phyloP scores from a whole-genome alignment of 2,329 filamentous ascomycete species.

The Colletotrichum sp. region DNA sequence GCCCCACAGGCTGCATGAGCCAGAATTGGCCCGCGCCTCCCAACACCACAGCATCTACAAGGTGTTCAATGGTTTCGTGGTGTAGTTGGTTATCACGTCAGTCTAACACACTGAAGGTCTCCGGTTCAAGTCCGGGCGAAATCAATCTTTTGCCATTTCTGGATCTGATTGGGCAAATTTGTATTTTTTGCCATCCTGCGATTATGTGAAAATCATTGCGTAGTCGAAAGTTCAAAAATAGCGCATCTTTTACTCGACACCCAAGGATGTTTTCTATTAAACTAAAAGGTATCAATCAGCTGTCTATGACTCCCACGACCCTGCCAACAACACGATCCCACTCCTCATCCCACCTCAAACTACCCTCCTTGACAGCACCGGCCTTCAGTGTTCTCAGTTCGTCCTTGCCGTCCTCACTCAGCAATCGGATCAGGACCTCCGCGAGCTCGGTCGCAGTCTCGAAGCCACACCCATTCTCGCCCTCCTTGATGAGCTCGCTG shows the following conservation, averaged over 20 bases:
- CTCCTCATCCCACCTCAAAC: slow-evolving; percentile 85
- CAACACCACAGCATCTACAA: background rate
- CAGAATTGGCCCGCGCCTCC: fast-evolving
- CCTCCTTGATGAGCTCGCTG: slow-evolving; percentile 87
- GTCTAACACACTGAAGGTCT: slow-evolving; percentile 46
- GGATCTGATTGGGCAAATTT: too few relatives aligned
- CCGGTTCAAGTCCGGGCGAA: slow-evolving; percentile 23
- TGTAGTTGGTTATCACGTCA: slow-evolving; percentile 54
- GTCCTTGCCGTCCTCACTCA: slow-evolving; percentile 53
- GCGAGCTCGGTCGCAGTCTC: slow-evolving; percentile 71
- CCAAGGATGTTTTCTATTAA: too few relatives aligned
- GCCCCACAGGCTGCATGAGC: fast-evolving
- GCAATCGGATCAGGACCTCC: slow-evolving; percentile 66
- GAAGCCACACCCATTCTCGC: slow-evolving; percentile 86
- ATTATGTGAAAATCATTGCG: too few relatives aligned
- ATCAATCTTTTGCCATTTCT: slow-evolving; percentile 2
- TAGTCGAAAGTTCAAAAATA: too few relatives aligned
- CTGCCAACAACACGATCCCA: slow-evolving; percentile 85
- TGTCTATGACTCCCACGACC: slow-evolving; percentile 61
- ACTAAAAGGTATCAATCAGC: too few relatives aligned
- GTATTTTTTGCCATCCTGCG: too few relatives aligned
- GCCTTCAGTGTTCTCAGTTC: slow-evolving; percentile 66
- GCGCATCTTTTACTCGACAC: too few relatives aligned
- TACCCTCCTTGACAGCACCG: slow-evolving; percentile 78
- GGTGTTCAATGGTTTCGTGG: slow-evolving; percentile 24